Conservation (phyloP, 805 yeast species). For the Monosporozyma unispora region DNA sequence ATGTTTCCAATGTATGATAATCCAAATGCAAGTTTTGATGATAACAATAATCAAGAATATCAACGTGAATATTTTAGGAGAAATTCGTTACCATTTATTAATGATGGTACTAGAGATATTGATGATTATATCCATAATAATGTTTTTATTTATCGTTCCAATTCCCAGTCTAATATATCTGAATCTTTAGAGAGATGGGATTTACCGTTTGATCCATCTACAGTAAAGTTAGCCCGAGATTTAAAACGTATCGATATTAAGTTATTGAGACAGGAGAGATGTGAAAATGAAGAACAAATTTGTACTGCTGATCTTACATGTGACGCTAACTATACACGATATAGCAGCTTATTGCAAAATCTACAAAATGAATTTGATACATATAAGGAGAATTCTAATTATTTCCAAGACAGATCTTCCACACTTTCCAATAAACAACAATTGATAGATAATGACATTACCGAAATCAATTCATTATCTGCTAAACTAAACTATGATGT, state of each 20-base stretch:
- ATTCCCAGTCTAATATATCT: slow-evolving; percentile 20
- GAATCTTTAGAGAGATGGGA: slow-evolving; percentile 23
- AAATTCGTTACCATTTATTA: slow-evolving; percentile 18
- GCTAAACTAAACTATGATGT: slow-evolving; percentile 61
- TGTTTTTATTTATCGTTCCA: slow-evolving; percentile 13
- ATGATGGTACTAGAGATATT: slow-evolving; percentile 6
- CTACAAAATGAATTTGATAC: slow-evolving; percentile 1
- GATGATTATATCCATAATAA: neutral
- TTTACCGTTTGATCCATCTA: slow-evolving; percentile 26
- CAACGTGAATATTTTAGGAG: slow-evolving; percentile 22
- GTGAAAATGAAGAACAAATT: slow-evolving; percentile 6
- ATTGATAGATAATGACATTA: slow-evolving; percentile 32
- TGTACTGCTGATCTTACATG: neutral
- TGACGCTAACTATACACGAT: neutral
- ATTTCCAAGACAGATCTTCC: slow-evolving; percentile 14
- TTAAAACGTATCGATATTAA: slow-evolving; percentile 13
- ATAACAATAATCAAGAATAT: slow-evolving; percentile 13
- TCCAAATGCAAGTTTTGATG: slow-evolving; percentile 11
- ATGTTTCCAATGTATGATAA: slow-evolving; percentile 23
- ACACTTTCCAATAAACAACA: slow-evolving; percentile 24
- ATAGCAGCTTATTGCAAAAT: neutral
- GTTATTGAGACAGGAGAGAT: slow-evolving; percentile 8
- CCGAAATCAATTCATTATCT: slow-evolving; percentile 46
- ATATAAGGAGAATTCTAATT: slow-evolving; percentile 10
- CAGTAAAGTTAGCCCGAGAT: slow-evolving; percentile 25